Evolutionary conservation across 1,284 basidiomycete genomes (phyloP).

Genomic region (Somion occarium): DNA sequence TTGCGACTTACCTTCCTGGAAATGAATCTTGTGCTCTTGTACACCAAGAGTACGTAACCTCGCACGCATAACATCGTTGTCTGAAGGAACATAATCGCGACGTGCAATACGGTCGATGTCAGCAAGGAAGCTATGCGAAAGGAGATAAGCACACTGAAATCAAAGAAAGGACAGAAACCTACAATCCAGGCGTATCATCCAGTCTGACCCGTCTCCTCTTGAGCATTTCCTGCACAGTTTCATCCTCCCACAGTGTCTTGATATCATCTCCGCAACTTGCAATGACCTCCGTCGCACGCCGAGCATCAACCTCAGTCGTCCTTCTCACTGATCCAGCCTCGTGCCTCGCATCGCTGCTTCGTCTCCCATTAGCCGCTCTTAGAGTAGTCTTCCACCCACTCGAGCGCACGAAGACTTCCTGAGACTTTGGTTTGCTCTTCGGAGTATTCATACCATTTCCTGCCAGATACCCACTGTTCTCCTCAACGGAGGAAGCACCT

Average conservation of each 20-base stretch:
- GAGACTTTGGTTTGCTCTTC: constrained; percentile 14
- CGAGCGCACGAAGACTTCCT: constrained; percentile 54
- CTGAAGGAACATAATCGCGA: constrained; percentile 49
- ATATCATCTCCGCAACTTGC: constrained; percentile 58
- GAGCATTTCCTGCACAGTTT: constrained; percentile 46
- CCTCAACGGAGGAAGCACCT: constrained; percentile 32
- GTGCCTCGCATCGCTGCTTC: constrained; percentile 15
- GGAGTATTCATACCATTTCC: neutral
- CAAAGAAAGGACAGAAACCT: constrained; percentile 19
- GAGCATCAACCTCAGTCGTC: constrained; percentile 36
- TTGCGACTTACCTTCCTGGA: constrained; percentile 54
- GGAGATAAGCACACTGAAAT: neutral
- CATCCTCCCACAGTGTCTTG: constrained; percentile 54
- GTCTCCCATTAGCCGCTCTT: constrained; percentile 45
- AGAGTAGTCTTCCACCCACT: constrained; percentile 58
- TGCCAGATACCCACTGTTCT: neutral
- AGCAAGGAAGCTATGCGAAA: constrained; percentile 53
- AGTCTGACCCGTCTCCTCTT: constrained; percentile 41
- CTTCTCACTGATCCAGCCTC: constrained; percentile 20
- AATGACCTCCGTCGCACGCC: constrained; percentile 47
- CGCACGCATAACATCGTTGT: constrained; percentile 66
- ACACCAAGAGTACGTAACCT: constrained; percentile 66
- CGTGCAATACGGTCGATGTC: constrained; percentile 56
- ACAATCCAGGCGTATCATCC: constrained; percentile 64
- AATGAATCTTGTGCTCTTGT: constrained; percentile 65